Percentiles rank a stretch among this genome's conserved stretches.
Conservation (phyloP, 768 basidiomycete species). For the Udeniomyces megalosporus region DNA sequence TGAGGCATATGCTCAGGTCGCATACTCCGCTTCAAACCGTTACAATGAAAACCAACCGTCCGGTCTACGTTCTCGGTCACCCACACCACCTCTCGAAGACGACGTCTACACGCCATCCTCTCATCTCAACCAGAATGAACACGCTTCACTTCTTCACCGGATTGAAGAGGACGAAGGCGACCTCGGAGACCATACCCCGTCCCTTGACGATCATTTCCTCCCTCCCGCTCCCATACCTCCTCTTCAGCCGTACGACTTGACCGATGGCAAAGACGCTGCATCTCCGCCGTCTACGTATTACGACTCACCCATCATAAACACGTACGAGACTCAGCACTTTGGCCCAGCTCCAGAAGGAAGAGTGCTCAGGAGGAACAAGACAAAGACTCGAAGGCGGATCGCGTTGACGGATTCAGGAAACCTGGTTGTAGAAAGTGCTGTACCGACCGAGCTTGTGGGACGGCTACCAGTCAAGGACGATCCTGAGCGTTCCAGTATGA, state of each 20-base stretch:
- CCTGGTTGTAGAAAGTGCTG: slow-evolving; percentile 26
- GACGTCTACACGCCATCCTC: neutral
- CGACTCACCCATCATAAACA: slow-evolving; percentile 4
- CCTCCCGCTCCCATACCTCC: neutral
- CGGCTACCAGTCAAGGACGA: neutral
- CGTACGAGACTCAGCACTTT: slow-evolving; percentile 7
- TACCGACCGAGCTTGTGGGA: slow-evolving; percentile 22
- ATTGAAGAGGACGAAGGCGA: neutral
- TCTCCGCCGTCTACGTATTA: neutral
- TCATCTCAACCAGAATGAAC: neutral
- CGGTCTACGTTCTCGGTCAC: slow-evolving; percentile 2
- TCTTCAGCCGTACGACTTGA: neutral
- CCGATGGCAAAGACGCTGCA: neutral
- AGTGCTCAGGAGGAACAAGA: slow-evolving; percentile 10
- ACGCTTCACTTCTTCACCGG: neutral
- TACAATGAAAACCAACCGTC: slow-evolving; percentile 6
- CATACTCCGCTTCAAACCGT: slow-evolving; percentile 1
- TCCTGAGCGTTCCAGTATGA: neutral
- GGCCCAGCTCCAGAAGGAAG: slow-evolving; percentile 10
- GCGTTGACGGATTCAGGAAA: slow-evolving; percentile 18
- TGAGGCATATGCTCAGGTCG: slow-evolving; percentile 3
- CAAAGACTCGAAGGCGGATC: slow-evolving; percentile 15
- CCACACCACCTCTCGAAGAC: slow-evolving; percentile 13
- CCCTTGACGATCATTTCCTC: neutral
- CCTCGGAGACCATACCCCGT: slow-evolving; percentile 19